phyloP scores from a whole-genome alignment of 148 eudicot genomes.

The Vaccinium macrocarpon region DNA sequence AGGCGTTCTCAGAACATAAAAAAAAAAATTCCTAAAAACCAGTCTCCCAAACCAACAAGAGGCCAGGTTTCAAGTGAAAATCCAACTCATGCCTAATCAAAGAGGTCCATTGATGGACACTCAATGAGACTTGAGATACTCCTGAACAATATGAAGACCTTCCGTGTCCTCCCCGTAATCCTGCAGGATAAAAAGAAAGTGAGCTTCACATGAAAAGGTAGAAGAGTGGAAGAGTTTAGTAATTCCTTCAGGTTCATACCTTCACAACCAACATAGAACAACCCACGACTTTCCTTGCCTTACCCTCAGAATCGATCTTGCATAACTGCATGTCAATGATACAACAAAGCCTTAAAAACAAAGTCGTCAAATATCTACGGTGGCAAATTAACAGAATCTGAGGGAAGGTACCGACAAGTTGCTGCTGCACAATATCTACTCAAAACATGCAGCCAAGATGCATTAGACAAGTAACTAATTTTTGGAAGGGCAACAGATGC shows the following conservation, averaged over 20 bases:
- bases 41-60: background rate
- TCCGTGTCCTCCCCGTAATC: conserved; percentile 66
- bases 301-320: conserved; percentile 53
- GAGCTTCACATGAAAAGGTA: background rate
- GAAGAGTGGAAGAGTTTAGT: background rate
- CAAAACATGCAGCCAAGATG: background rate
- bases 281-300: conserved; percentile 51
- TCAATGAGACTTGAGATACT: conserved; percentile 55
- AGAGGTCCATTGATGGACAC: background rate
- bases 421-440: background rate
- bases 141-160: conserved; percentile 60
- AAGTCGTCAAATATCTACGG: background rate
- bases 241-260: conserved; percentile 21
- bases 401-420: background rate
- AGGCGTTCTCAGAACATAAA: conserved; percentile 1
- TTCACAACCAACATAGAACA: conserved; percentile 48
- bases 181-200: conserved; percentile 20
- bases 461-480: background rate
- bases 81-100: background rate
- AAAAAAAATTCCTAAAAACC: conserved; percentile 4
- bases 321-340: conserved; percentile 32
- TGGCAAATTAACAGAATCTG: background rate
- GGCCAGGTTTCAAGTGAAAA: background rate
- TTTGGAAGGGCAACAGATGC: background rate
- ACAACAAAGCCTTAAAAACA: conserved; percentile 11